Evolutionary conservation across 495 filamentous ascomycete species (phyloP).

Genomic region (Tetracladium setigerum): DNA sequence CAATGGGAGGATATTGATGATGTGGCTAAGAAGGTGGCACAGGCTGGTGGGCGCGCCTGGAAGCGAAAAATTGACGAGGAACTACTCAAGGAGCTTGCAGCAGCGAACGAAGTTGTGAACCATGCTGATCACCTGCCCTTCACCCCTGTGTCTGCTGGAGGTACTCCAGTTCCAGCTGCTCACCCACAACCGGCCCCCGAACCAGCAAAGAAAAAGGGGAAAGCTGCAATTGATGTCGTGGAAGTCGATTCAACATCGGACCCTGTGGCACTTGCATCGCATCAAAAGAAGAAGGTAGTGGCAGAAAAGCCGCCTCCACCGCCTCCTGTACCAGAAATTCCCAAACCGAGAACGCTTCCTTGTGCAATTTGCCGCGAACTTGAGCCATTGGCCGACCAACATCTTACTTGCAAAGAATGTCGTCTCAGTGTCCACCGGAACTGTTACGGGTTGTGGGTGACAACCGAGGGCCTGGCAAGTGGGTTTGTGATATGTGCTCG

Average conservation of each 20-base stretch:
- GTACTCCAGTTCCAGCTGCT: slow-evolving; percentile 17
- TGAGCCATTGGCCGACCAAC: slow-evolving; percentile 63
- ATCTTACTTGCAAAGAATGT: slow-evolving; percentile 74
- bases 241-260: slow-evolving; percentile 35
- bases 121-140: slow-evolving; percentile 9
- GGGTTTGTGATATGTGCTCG: slow-evolving; percentile 91
- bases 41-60: slow-evolving; percentile 76
- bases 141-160: slow-evolving; percentile 10
- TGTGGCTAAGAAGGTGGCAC: slow-evolving; percentile 78
- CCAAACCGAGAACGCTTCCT: slow-evolving; percentile 67
- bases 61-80: slow-evolving; percentile 89
- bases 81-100: slow-evolving; percentile 66
- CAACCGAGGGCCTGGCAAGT: slow-evolving; percentile 55
- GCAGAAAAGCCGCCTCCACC: slow-evolving; percentile 39
- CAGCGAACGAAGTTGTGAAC: slow-evolving; percentile 41
- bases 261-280: slow-evolving; percentile 25
- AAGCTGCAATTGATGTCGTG: slow-evolving; percentile 30
- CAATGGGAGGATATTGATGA: slow-evolving; percentile 96
- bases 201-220: slow-evolving; percentile 49
- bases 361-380: slow-evolving; percentile 78
- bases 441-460: slow-evolving; percentile 80
- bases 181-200: slow-evolving; percentile 18
- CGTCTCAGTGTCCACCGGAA: slow-evolving; percentile 86
- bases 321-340: slow-evolving; percentile 54
- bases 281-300: slow-evolving; percentile 54